A percentile compares a stretch with the other conserved stretches of the same genome.
These are phyloP conservation scores for Bipolaris gigantea DNA, from an alignment of 2,329 filamentous ascomycete species.

Conservation along the genomic window DNA sequence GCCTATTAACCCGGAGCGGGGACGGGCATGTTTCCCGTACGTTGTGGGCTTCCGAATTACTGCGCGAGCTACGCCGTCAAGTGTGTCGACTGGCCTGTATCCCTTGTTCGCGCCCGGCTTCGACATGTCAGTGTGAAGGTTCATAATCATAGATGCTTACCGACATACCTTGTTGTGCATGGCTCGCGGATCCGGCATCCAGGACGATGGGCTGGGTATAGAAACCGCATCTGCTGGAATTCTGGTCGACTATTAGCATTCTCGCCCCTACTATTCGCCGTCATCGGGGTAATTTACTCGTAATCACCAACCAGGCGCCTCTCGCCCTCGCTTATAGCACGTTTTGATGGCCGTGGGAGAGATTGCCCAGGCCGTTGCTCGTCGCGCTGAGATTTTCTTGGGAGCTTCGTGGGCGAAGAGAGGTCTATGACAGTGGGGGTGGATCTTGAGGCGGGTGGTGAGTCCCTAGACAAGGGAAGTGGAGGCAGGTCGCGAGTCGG, in stretches of 20 bases:
- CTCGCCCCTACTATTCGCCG: background rate
- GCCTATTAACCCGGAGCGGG: conserved; percentile 5
- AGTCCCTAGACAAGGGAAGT: conserved; percentile 5
- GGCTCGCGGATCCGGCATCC: conserved; percentile 4
- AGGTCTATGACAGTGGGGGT: conserved; percentile 11
- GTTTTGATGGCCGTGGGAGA: background rate
- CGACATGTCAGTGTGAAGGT: conserved; percentile 5
- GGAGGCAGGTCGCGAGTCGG: conserved; percentile 8
- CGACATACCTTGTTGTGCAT: conserved; percentile 11
- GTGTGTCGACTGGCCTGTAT: conserved; percentile 18
- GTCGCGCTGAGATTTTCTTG: background rate
- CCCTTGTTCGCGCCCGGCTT: conserved; percentile 21
- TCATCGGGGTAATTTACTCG: conserved; percentile 10
- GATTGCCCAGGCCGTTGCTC: background rate
- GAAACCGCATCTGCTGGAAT: conserved; percentile 23
- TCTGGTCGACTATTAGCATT: conserved; percentile 16
- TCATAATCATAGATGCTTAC: background rate
- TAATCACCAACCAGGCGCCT: conserved; percentile 22
- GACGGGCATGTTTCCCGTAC: conserved; percentile 16
- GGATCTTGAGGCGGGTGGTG: conserved; percentile 3
- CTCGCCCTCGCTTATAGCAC: conserved; percentile 15
- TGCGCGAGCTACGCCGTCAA: conserved; percentile 7
- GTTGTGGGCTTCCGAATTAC: conserved; percentile 10
- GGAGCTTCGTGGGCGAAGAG: conserved; percentile 11
- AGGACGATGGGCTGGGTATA: conserved; percentile 17